These are phyloP conservation scores for Plasmodium fragile DNA, from an alignment of 169 alveolate species.

Conservation along the genomic window DNA sequence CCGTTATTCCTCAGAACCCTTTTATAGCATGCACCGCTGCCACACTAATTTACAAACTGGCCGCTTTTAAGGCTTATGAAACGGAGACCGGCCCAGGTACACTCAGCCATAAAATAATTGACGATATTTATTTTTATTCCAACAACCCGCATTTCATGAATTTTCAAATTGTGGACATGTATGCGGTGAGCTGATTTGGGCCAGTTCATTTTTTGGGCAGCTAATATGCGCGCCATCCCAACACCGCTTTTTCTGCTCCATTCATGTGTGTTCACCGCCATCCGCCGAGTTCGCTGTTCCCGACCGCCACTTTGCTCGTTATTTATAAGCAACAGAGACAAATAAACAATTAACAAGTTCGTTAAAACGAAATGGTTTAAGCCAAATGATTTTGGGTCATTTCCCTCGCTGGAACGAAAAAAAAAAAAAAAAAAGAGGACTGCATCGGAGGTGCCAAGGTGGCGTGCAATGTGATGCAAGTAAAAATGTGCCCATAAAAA, in stretches of 20 bases:
- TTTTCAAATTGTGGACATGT: conserved; percentile 37
- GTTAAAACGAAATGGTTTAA: background rate
- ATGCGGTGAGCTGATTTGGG: conserved; percentile 13
- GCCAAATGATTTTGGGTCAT: background rate
- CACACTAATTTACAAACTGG: conserved; percentile 34
- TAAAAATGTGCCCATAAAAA: background rate
- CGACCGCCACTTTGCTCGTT: background rate
- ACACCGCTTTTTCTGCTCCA: background rate
- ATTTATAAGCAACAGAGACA: background rate
- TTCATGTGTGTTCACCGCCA: background rate
- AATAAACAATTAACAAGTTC: background rate
- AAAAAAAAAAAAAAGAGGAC: background rate
- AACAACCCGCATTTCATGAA: conserved; percentile 54
- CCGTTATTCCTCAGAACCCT: conserved; percentile 26
- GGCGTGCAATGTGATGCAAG: background rate
- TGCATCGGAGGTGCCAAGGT: background rate
- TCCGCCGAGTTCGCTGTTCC: background rate
- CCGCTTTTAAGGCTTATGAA: conserved; percentile 68
- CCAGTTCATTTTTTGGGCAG: background rate
- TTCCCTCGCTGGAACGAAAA: background rate
- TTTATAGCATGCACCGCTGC: conserved; percentile 67
- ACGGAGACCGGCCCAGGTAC: conserved; percentile 66
- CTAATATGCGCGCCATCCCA: background rate
- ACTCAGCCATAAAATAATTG: conserved; percentile 50
- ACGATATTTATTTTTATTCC: conserved; percentile 56